Evolutionary conservation across 2,329 filamentous ascomycete genomes (phyloP).

Genomic region (Beauveria caledonica): DNA sequence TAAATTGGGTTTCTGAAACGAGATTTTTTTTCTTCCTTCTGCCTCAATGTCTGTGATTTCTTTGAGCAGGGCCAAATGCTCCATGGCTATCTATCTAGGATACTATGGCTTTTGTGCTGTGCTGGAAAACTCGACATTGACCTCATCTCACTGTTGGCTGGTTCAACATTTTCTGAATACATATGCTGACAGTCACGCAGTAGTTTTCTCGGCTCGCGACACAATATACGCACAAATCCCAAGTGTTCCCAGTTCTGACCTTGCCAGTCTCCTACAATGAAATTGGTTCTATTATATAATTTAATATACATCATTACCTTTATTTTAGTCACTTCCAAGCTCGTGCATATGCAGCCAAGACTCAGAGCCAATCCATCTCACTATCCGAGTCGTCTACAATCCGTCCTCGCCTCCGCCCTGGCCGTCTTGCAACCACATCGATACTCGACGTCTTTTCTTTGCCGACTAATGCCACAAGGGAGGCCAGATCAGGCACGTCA

Average conservation of each 20-base stretch:
- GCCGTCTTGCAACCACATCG: background rate
- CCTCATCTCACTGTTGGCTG: background rate
- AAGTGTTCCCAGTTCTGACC: background rate
- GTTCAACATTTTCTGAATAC: background rate
- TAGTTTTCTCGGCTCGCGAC: background rate
- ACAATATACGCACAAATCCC: no score
- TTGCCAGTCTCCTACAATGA: no score
- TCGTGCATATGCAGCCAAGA: background rate
- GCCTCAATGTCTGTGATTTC: background rate
- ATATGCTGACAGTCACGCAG: background rate
- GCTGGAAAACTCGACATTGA: background rate
- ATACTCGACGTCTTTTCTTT: background rate
- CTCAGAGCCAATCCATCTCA: slow-evolving; percentile 9
- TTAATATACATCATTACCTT: slow-evolving; percentile 6
- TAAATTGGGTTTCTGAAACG: slow-evolving; percentile 37
- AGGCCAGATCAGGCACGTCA: slow-evolving; percentile 30
- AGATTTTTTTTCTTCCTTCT: slow-evolving; percentile 16
- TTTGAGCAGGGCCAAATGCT: background rate
- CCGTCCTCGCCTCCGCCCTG: slow-evolving; percentile 4
- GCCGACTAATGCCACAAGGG: slow-evolving; percentile 11
- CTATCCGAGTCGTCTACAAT: slow-evolving; percentile 17
- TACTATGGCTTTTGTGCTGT: background rate
- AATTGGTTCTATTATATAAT: background rate
- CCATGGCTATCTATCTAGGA: background rate
- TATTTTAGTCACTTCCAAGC: background rate